A percentile compares a stretch with the other conserved stretches of the same genome.
Evolutionary conservation across 2,329 filamentous ascomycete species (phyloP).

Genomic region (Aspergillus oerlinghausenensis): DNA sequence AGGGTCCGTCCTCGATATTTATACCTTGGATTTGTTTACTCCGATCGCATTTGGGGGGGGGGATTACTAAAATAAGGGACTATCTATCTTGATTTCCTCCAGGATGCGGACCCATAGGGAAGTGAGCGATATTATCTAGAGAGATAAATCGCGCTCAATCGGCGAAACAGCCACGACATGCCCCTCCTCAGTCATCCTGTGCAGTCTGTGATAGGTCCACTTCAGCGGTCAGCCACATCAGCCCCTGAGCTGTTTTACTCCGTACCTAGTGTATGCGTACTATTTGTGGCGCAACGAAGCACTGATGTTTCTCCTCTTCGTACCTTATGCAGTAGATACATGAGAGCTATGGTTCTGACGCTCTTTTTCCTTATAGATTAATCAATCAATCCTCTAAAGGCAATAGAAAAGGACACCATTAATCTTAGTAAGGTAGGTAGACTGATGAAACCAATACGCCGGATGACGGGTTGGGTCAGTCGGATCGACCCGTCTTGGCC

Average conservation of each 20-base stretch:
- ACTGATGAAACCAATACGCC: background rate
- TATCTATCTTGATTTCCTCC: background rate
- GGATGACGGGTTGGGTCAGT: background rate
- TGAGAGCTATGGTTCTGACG: no score
- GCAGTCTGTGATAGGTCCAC: background rate
- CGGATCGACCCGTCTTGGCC: conserved; percentile 21
- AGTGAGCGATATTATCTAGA: no score
- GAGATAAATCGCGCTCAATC: no score
- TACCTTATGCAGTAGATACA: background rate
- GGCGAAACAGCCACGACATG: background rate
- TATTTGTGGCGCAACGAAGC: no score
- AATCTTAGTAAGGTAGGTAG: no score
- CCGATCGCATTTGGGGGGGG: no score
- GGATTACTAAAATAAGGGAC: background rate
- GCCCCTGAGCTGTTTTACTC: background rate
- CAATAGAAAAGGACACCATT: no score
- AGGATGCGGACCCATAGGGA: background rate
- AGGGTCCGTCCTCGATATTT: background rate
- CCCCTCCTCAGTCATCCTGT: background rate
- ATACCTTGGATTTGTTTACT: background rate
- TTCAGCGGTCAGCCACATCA: background rate
- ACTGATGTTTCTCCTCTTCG: no score
- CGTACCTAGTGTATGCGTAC: no score
- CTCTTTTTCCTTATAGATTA: no score
- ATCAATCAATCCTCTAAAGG: no score